Evolutionary conservation across 805 yeast species (phyloP), one percentile per base, ranked within the genome.

Genomic region (Zygoascus biomembranicola): DNA sequence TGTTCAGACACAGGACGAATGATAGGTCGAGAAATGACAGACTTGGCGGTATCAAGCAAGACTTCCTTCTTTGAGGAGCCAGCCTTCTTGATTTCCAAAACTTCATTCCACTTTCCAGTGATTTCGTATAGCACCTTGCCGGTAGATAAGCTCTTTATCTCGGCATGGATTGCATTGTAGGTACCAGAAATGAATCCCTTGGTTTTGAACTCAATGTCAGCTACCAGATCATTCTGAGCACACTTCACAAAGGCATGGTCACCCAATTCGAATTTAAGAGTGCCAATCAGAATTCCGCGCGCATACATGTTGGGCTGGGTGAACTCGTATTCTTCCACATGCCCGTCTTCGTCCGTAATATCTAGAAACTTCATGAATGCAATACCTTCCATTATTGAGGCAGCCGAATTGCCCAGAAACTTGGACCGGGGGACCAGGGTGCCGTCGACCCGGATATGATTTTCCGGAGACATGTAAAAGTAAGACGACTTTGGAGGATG

Each of bases 401-500:
- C 99, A 0, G 97, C 90, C 1, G 97, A 89, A 66, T 94, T 94
- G 32, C 99, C 99, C 56, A 92, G 74, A 63, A 94, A 94, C 63
- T 81, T 80, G 1, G 97, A 90, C 64, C 80, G 84, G 20, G 99
- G 99, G 45, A 89, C 76, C 18, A 90, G 81, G 13, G 85, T 77
- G 32, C 99, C 99, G 64, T 94, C 99, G 20, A 85, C 89, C 57
- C 94, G 79, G 55, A 94, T 87, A 60, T 80, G 80, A 55, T 79
- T 78, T 54, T 81, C 85, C 0, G 99, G 99, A 39, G 87, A 78
- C 69, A 84, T 74, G 67, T 88, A 94, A 66, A 90, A 94, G 69
- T 92, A 94, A 0, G 96, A 84, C 0, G 97, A 88, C 66, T 94
- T 86, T 13, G 99, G 99, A n/a, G 99, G 98, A 67, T 94, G 99